A percentile compares a stretch with the other conserved stretches of the same genome.
These are phyloP conservation scores for Cubamyces lactineus DNA, from an alignment of 768 basidiomycete species.

Conservation along the genomic window DNA sequence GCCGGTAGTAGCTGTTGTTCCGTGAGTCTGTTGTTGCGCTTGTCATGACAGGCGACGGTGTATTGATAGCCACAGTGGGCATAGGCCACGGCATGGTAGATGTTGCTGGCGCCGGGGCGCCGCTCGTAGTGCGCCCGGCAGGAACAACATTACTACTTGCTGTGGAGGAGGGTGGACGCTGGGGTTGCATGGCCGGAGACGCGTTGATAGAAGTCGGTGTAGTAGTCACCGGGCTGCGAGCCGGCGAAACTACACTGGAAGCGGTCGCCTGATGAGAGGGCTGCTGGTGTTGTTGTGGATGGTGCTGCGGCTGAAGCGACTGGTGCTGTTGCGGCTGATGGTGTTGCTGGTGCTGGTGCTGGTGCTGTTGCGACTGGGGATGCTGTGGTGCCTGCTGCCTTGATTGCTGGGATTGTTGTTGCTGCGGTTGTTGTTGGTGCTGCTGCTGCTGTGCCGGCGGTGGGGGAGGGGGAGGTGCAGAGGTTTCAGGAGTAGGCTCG, in stretches of 20 bases:
- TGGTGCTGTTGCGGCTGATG: slow-evolving; percentile 38
- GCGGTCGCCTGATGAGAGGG: slow-evolving; percentile 27
- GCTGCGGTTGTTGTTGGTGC: slow-evolving; percentile 21
- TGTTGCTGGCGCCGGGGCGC: slow-evolving; percentile 27
- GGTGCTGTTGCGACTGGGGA: slow-evolving; percentile 9
- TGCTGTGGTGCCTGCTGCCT: slow-evolving; percentile 16
- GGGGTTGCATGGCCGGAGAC: slow-evolving; percentile 56
- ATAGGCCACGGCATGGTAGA: slow-evolving; percentile 64
- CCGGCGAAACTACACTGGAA: slow-evolving; percentile 31
- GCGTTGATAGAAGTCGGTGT: slow-evolving; percentile 45
- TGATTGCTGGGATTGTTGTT: slow-evolving; percentile 20
- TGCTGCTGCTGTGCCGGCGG: slow-evolving; percentile 34
- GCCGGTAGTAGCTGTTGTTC: slow-evolving; percentile 57
- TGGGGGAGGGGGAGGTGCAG: slow-evolving; percentile 13
- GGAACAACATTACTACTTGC: slow-evolving; percentile 15
- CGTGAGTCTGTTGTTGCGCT: slow-evolving; percentile 41
- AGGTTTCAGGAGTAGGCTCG: slow-evolving; percentile 36
- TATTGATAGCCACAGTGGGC: slow-evolving; percentile 69
- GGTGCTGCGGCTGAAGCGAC: slow-evolving; percentile 14
- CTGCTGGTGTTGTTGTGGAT: slow-evolving; percentile 22
- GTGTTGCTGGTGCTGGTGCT: slow-evolving; percentile 36
- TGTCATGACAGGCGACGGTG: slow-evolving; percentile 57
- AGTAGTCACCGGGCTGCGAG: slow-evolving; percentile 39
- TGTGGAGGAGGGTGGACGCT: slow-evolving; percentile 38
- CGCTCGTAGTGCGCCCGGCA: slow-evolving; percentile 24